Evolutionary conservation across 257 asterid genomes (phyloP).

Genomic region (Primulina tabacum): DNA sequence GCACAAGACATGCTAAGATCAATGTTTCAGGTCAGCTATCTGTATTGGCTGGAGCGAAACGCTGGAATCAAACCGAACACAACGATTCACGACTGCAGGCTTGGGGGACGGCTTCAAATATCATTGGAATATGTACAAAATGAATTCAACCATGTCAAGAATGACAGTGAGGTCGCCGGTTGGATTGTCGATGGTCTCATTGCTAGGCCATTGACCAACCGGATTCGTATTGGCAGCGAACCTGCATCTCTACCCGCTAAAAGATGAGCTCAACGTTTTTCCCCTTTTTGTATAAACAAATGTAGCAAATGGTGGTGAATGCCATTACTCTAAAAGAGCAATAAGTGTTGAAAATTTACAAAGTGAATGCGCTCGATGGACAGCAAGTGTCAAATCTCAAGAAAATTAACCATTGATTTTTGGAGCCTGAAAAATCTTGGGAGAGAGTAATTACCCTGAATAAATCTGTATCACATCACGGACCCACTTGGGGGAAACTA

Average conservation of each 20-base stretch:
- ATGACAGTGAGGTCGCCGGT: constrained; percentile 68
- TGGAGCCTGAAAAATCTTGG: no score
- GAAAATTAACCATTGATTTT: no score
- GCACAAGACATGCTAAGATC: constrained; percentile 90
- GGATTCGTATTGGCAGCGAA: constrained; percentile 47
- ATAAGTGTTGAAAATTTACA: no score
- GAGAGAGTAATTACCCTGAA: no score
- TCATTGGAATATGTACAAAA: constrained; percentile 66
- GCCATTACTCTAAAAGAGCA: not conserved
- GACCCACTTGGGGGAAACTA: no score
- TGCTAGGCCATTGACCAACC: constrained; percentile 77
- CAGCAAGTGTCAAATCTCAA: no score
- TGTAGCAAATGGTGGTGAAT: not conserved
- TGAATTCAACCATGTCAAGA: constrained; percentile 73
- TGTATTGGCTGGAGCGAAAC: constrained; percentile 85
- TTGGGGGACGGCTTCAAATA: constrained; percentile 77
- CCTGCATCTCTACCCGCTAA: constrained; percentile 36
- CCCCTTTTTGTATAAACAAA: not conserved
- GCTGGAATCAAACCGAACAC: constrained; percentile 70
- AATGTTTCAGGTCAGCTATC: constrained; percentile 70
- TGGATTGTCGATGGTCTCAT: constrained; percentile 80
- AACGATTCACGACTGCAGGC: constrained; percentile 59
- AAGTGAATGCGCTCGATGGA: not conserved
- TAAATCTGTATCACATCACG: no score
- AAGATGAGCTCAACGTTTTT: constrained; percentile 27